These are phyloP conservation scores for Parascedosporium putredinis DNA, from an alignment of 2,329 filamentous ascomycete genomes.

Conservation along the genomic window DNA sequence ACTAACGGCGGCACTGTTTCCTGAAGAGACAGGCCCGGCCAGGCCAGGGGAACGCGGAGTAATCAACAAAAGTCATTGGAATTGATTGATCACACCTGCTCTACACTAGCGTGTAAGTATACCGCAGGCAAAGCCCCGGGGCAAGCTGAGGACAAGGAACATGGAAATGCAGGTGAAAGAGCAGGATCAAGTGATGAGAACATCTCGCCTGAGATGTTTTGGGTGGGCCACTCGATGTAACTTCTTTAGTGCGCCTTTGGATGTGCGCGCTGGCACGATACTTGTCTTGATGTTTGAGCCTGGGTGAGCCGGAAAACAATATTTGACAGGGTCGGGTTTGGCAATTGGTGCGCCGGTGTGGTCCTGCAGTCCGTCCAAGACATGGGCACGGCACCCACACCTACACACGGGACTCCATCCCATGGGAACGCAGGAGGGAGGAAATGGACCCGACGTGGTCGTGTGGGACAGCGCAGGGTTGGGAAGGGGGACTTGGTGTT, in stretches of 20 bases:
- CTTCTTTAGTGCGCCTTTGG: background rate
- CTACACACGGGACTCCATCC: background rate
- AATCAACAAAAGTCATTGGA: conserved; percentile 1
- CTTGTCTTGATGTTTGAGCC: conserved; percentile 8
- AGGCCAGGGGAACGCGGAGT: conserved; percentile 6
- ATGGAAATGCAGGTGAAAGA: background rate
- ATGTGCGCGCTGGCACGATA: conserved; percentile 3
- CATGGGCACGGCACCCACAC: background rate
- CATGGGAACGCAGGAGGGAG: background rate
- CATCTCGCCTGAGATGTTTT: conserved; percentile 1
- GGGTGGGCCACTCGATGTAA: background rate
- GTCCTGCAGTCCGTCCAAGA: background rate
- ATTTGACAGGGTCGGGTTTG: conserved; percentile 5
- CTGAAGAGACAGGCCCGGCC: no score
- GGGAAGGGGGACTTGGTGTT: no score
- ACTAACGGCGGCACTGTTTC: no score
- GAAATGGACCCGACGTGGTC: background rate
- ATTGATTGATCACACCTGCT: background rate
- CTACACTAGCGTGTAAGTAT: background rate
- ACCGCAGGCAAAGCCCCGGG: background rate
- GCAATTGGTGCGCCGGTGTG: no score
- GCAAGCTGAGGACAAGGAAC: background rate
- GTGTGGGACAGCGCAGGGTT: background rate
- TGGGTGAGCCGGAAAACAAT: background rate
- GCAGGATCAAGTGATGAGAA: conserved; percentile 5